These are phyloP conservation scores for Quercus variabilis DNA, from an alignment of 306 rosid species.

Conservation along the genomic window DNA sequence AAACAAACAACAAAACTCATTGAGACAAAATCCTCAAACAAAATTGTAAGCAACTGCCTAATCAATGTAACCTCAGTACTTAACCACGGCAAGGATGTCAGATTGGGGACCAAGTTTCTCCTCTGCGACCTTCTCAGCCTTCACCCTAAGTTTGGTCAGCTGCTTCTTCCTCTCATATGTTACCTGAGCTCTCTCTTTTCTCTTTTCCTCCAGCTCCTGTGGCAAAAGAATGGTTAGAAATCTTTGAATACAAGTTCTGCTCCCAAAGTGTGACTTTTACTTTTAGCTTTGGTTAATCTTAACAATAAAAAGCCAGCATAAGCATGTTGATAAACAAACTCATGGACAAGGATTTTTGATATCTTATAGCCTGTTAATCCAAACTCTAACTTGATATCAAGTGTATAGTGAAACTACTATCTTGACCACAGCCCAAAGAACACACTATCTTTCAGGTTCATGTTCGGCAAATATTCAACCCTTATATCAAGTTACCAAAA, in stretches of 20 bases:
- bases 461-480: too few species aligned
- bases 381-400: too few species aligned
- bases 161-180: constrained; percentile 61
- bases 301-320: neutral
- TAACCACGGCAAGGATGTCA: constrained; percentile 50
- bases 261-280: neutral
- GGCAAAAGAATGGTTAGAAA: neutral
- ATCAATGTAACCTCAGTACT: constrained; percentile 30
- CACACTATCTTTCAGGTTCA: too few species aligned
- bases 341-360: too few species aligned
- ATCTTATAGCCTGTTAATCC: too few species aligned
- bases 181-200: constrained; percentile 48
- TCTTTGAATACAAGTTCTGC: neutral
- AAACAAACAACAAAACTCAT: constrained; percentile 20
- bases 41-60: constrained; percentile 24
- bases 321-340: neutral
- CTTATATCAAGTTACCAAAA: too few species aligned
- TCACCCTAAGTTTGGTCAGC: constrained; percentile 39
- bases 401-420: too few species aligned
- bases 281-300: neutral
- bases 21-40: constrained; percentile 9
- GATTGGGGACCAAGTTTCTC: constrained; percentile 61
- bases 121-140: constrained; percentile 48
- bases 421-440: too few species aligned
- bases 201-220: constrained; percentile 66